These are phyloP conservation scores for Saccharomycopsis fermentans DNA, from an alignment of 805 yeast genomes.

Conservation along the genomic window DNA sequence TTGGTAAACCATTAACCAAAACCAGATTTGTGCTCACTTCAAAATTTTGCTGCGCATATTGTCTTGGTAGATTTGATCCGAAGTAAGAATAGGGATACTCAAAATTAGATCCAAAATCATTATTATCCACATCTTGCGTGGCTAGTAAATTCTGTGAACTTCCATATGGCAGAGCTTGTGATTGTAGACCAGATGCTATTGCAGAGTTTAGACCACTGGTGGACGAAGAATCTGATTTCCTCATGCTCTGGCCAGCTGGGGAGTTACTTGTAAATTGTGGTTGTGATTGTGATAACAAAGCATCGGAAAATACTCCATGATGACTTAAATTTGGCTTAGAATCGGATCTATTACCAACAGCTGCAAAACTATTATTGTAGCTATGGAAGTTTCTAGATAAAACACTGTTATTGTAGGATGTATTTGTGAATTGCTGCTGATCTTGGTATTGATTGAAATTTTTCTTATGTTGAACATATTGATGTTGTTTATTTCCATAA, in stretches of 20 bases:
- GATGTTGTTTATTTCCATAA: not conserved
- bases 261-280: not conserved
- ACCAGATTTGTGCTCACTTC: not conserved
- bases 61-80: not conserved
- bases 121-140: not conserved
- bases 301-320: not conserved
- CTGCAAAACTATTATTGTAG: slow-evolving; percentile 15
- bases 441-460: not conserved
- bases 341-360: slow-evolving; percentile 8
- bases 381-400: not conserved
- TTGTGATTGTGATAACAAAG: not conserved
- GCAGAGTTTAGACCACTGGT: not conserved
- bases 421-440: not conserved
- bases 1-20: not conserved
- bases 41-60: not conserved
- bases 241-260: too few relatives aligned
- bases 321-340: not conserved
- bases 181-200: not conserved
- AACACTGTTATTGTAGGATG: not conserved
- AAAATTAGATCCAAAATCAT: not conserved
- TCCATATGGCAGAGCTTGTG: not conserved
- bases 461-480: not conserved
- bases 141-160: not conserved
- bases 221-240: not conserved
- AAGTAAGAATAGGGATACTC: not conserved